Base-by-base conservation (phyloP, 2,329 filamentous ascomycete genomes). In the Venturiaceae sp. region DNA sequence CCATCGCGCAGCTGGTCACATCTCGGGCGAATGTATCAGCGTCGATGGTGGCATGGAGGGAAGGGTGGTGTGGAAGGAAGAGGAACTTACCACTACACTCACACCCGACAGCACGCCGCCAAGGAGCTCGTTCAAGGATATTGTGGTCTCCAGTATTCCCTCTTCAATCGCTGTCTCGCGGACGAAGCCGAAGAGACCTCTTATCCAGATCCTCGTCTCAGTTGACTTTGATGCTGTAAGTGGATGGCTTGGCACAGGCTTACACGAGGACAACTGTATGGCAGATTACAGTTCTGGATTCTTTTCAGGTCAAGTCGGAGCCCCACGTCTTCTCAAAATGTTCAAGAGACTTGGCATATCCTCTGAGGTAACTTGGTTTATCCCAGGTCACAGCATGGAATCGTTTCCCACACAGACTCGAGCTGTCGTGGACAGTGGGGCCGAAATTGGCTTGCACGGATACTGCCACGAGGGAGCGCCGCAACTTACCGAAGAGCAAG, bases 211-310 rank as follows among this genome's bases (percentile, higher is more conserved):
- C 34, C 66, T 72, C 34, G 63, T 73, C 16, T 74, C 73, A 2
- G 67, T 77, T 5, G 81, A 83, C 64, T 79, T 83, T 58, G 82
- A 84, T 61, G 82, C 81, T 13, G 76, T 84, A 2, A 81, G 80
- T 0, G 81, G 81, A 55, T 84, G 80, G 74, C 72, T 84, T 3
- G 82, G 82, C 16, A 84, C 82, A 4, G 80, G 80, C 57, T 70
- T 73, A 32, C 74, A 76, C 57, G 73, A 76, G 3, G 74, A 75
- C 57, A 83, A 83, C 64, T 76, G 75, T 53, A 75, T 83, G 13
- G 73, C 80, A 19, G 80, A 84, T 66, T 82, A 80, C 65, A 78
- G 74, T 19, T 70, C 77, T 3, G 80, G 81, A 8, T 79, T 81
- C 65, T 82, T 83, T 67, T 75, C 77, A 47, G 81, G 77, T 1